Evolutionary conservation across 345 rosid genomes (phyloP), one percentile per base, ranked within the genome.

Genomic region (Reutealis trisperma): DNA sequence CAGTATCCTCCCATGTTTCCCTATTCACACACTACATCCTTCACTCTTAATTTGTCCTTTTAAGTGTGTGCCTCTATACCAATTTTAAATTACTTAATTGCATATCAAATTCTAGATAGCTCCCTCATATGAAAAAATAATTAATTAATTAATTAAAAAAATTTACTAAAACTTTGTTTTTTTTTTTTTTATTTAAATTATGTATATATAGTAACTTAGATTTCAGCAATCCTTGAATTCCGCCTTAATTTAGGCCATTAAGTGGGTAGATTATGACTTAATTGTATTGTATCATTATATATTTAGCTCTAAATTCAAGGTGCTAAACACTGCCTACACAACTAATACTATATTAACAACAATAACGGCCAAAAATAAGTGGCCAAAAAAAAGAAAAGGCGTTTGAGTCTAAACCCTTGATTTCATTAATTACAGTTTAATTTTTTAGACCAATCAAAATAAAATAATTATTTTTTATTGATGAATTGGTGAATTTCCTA

Each of bases 221-320:
- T 57, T 78, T 83, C 83, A 78, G 67, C 67, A 52, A 82, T 75
- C 82, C 93, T 79, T 72, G 69, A 87, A 79, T 91, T 88, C 82
- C 86, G 90, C 91, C 92, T 85, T 82, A 72, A 85, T 84, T 84
- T 82, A 57, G 78, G 89, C 71, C 77, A 78, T 73, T 73, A 67
- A 78, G 45, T 79, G 71, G 66, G 71, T 76, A 52, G 71, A 71
- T 45, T 70, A 57, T 51, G 82, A 67, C 78, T 73, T 81, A 34
- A 72, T 47, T 49, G 54, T 73, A 73, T 25, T 66, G 8, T 74
- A 0, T 9, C 11, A 45, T 24, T 69, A 10, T 45, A 47, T 73
- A 73, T 47, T 60, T 13, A 67, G 78, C 71, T 79, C 75, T 69
- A 12, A 54, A 52, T 37, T 61, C 78, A 68, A 79, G 55, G 67